Conservation (phyloP, 768 basidiomycete genomes). For the Rhizopogon vesiculosus region DNA sequence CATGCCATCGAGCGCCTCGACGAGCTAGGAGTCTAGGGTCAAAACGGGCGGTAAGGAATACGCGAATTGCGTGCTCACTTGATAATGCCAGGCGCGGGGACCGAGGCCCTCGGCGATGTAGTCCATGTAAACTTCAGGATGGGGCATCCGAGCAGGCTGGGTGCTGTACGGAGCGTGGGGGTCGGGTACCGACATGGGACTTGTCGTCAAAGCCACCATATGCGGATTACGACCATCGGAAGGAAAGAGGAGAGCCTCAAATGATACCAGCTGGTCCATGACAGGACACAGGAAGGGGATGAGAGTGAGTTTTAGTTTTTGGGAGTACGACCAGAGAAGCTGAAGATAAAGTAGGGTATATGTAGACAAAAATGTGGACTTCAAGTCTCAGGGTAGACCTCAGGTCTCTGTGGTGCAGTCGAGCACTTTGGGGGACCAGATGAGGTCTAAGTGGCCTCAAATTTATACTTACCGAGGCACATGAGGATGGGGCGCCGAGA, state of each 20-base stretch:
- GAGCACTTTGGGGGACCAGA: slow-evolving; percentile 14
- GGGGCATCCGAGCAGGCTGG: slow-evolving; percentile 61
- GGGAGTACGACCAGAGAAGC: slow-evolving; percentile 6
- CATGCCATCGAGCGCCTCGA: slow-evolving; percentile 78
- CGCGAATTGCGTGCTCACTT: slow-evolving; percentile 37
- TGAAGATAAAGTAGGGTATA: slow-evolving; percentile 15
- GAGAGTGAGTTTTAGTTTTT: not conserved
- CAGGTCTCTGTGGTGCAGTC: slow-evolving; percentile 17
- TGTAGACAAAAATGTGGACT: slow-evolving; percentile 5
- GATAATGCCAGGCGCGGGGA: slow-evolving; percentile 66
- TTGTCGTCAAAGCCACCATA: slow-evolving; percentile 71
- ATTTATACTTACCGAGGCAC: not conserved
- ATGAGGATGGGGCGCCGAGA: slow-evolving; percentile 36
- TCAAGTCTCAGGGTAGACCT: slow-evolving; percentile 12
- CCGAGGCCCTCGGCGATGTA: slow-evolving; percentile 74
- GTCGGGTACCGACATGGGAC: slow-evolving; percentile 41
- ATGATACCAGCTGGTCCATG: slow-evolving; percentile 65
- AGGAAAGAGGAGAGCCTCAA: slow-evolving; percentile 73
- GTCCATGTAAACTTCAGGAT: slow-evolving; percentile 85
- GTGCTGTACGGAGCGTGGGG: slow-evolving; percentile 42
- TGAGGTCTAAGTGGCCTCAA: slow-evolving; percentile 15
- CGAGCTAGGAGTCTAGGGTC: slow-evolving; percentile 38
- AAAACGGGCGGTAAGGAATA: slow-evolving; percentile 11
- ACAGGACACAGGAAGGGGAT: slow-evolving; percentile 11
- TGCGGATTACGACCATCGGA: slow-evolving; percentile 73